Base-by-base conservation (phyloP, 768 basidiomycete genomes). In the Mycena amicta region DNA sequence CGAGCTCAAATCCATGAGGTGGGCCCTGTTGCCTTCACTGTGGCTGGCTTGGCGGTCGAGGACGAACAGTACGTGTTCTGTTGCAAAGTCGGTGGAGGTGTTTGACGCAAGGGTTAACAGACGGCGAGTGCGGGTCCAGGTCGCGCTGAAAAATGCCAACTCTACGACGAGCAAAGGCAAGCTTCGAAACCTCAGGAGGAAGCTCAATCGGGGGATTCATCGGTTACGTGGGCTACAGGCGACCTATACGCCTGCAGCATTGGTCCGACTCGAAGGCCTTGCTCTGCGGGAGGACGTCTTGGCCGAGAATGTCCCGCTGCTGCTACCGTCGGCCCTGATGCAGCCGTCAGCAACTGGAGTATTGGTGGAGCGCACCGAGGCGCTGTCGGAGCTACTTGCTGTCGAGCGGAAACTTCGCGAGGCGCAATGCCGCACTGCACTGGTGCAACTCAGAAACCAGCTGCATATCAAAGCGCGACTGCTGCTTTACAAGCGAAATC, bases 381-480 rank as follows among this genome's bases (percentile, higher is more conserved):
- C 60, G 27, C 6, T 33, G 1, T 8, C 40, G 1, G 56, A 55
- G 13, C 52, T 70, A 11, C 22, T 61, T 1, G 37, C 52, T 5
- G 54, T 64, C 16, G 69, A 70, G 52, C 60, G 45, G 3, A 31
- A 59, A 33, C 63, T 68, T 4, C 60, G 63, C 3, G 30, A 29
- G 12, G 64, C 62, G 1, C 67, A 68, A 31, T 64, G 64, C 49
- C 23, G 30, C 20, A 63, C 66, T 43, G 33, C 61, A 1, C 63
- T 71, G 8, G 54, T 56, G 18, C 39, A 52, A 16, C 28, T 71
- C 62, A 61, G 63, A 3, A 59, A 63, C 57, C 60, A n/a, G n/a
- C n/a, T n/a, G n/a, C n/a, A n/a, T n/a, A n/a, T n/a, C n/a, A n/a
- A n/a, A n/a, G n/a, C n/a, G n/a, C n/a, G n/a, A n/a, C n/a, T n/a